Evolutionary conservation across 2,329 filamentous ascomycete species (phyloP), one percentile per base, ranked within the genome.

Genomic region (Cladosporium oxysporum): DNA sequence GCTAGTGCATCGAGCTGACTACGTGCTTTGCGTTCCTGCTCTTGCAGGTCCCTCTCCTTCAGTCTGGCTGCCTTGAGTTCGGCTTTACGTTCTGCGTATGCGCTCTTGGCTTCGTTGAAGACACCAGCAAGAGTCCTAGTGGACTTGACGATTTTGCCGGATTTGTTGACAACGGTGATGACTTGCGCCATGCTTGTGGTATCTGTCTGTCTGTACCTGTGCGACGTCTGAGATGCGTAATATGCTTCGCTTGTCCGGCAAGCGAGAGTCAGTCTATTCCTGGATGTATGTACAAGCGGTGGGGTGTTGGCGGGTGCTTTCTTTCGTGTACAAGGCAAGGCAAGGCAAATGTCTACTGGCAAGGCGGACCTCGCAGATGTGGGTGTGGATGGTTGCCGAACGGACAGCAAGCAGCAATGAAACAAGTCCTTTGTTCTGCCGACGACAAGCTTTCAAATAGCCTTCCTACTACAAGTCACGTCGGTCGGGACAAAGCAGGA

Each of bases 41-140:
- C 69, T 65, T 71, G 71, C 28, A 58, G 64, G 60, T 84, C 82
- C 49, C 83, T 74, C 68, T 84, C 83, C 47, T 82, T 82, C 73
- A 89, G 88, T 73, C 88, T 86, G 71, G 91, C 87, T 23, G 89
- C 87, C 76, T 88, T 88, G 72, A 97, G 85, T 71, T 93, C 88
- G 7, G 91, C 90, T 78, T 96, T 97, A 75, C 91, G 91, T 75
- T 96, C 92, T 66, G 89, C 86, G 79, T 98, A 98, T 66, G 91
- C 91, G 63, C 89, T 88, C 76, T 92, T 92, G 69, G 93, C 94
- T 76, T 97, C 93, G 77, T 92, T 96, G 84, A 96, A 96, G 75
- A 97, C 90, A 76, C 88, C 90, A 75, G 96, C 87, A 28, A 98
- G 83, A 73, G 97, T 91, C 80, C 96, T 97, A 75, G 92, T 92